Evolutionary conservation across 345 rosid genomes (phyloP).

Genomic region (Gossypium bickii): DNA sequence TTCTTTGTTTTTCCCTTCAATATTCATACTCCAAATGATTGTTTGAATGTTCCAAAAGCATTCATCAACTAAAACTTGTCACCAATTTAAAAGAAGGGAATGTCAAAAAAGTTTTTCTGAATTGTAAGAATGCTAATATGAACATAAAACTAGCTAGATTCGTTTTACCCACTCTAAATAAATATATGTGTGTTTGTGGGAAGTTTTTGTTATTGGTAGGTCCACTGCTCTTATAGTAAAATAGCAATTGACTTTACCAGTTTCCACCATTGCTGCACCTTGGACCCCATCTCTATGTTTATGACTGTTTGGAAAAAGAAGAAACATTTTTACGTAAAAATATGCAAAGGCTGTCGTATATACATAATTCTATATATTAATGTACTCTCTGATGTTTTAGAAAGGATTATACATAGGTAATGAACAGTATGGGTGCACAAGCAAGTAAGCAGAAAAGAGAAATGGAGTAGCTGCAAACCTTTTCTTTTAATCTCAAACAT

Average conservation of each 20-base stretch:
- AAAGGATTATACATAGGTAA: background rate
- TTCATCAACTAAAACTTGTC: slow-evolving; percentile 5
- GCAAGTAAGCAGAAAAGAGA: slow-evolving; percentile 14
- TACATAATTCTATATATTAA: background rate
- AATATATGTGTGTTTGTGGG: background rate
- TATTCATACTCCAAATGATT: background rate
- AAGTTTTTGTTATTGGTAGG: background rate
- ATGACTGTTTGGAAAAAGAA: background rate
- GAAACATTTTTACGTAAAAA: background rate
- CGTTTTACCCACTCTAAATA: background rate
- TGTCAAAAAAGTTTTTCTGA: slow-evolving; percentile 22
- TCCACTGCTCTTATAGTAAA: background rate
- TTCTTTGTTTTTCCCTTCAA: background rate
- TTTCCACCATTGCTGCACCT: background rate
- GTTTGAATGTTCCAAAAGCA: background rate
- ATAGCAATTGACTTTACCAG: background rate
- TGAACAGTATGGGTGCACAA: background rate
- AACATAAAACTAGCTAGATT: slow-evolving; percentile 2
- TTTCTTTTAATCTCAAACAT: no score
- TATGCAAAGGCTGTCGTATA: slow-evolving; percentile 5
- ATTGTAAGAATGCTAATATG: slow-evolving; percentile 1
- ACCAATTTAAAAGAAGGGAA: slow-evolving; percentile 3
- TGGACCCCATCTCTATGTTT: background rate
- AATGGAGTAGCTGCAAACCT: slow-evolving; percentile 14
- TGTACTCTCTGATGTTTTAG: slow-evolving; percentile 1